Evolutionary conservation across 129 eudicot genomes (phyloP).

Genomic region (Lactuca saligna): DNA sequence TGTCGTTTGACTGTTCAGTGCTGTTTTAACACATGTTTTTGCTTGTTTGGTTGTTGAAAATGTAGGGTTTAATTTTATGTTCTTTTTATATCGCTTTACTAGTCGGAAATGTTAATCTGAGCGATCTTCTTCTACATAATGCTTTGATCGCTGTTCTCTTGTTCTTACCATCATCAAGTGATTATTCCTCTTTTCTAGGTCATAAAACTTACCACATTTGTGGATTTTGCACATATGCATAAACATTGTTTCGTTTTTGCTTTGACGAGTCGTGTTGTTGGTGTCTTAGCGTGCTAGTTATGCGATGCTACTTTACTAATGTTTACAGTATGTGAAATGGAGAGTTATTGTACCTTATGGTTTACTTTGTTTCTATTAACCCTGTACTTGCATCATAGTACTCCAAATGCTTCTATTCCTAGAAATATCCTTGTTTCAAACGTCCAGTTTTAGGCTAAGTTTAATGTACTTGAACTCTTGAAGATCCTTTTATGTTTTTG

Average conservation of each 20-base stretch:
- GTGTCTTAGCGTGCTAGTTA: slow-evolving; percentile 6
- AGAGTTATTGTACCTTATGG: slow-evolving; percentile 8
- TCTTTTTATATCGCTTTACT: neutral
- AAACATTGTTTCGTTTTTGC: neutral
- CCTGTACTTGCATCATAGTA: neutral
- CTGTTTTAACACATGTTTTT: neutral
- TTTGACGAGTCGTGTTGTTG: slow-evolving; percentile 16
- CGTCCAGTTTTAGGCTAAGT: slow-evolving; percentile 4
- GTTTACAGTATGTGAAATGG: neutral
- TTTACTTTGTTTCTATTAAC: neutral
- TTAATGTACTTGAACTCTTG: slow-evolving; percentile 21
- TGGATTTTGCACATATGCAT: slow-evolving; percentile 7
- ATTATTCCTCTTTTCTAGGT: slow-evolving; percentile 18
- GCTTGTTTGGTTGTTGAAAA: slow-evolving; percentile 26
- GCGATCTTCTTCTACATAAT: neutral
- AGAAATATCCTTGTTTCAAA: slow-evolving; percentile 8
- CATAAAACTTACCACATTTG: neutral
- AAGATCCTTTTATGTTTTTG: slow-evolving; percentile 1
- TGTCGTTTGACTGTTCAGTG: slow-evolving; percentile 5
- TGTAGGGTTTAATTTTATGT: slow-evolving; percentile 24
- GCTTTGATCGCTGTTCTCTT: slow-evolving; percentile 6
- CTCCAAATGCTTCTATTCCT: slow-evolving; percentile 2
- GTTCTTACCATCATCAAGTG: neutral
- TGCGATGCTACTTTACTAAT: neutral
- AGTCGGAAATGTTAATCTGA: slow-evolving; percentile 13